Base-by-base conservation (phyloP, 148 eudicot genomes). In the Tetragonia tetragonoides region DNA sequence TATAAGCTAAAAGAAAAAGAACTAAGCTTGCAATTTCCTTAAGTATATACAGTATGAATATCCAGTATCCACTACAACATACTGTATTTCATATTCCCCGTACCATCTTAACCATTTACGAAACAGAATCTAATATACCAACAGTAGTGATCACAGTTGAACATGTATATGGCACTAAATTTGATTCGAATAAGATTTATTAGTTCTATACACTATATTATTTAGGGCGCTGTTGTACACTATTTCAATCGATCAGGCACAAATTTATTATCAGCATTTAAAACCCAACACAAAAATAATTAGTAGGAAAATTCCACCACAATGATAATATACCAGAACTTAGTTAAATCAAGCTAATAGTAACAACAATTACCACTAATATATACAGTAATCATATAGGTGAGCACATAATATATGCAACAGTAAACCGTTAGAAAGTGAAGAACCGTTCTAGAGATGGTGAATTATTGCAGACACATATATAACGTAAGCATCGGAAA, bases 401-500 rank as follows among this genome's bases (percentile, higher is more conserved):
- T 0, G 12, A 7, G 10, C 14, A 49, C 11, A 49, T 49, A 7
- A 40, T 17, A 71, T 15, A 78, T 62, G 68, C 60, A 71, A 78
- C 62, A 70, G 62, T 70, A 47, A 71, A 68, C 40, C 46, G 71
- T 40, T 20, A 68, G 71, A 68, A 20, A 68, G 28, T 17, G 70
- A 66, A 39, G 21, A 66, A 23, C 70, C 47, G 70, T 34, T 57
- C 40, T 23, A 18, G 23, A 68, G 15, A 18, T 3, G 41, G 4
- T 68, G 9, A 9, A 41, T 39, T 28, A 18, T 68, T 18, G 2
- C 56, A 47, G 7, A 70, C 47, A 70, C 59, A 23, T n/a, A n/a
- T n/a, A n/a, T 57, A 47, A 70, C 53, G 73, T 70, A 34, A 70
- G 57, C 56, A 46, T 47, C 57, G 0, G 49, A 18, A 34, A 65